Percentiles rank a stretch among this genome's conserved stretches.
Conservation (phyloP, 2,329 filamentous ascomycete genomes). For the Talaromyces sp. region DNA sequence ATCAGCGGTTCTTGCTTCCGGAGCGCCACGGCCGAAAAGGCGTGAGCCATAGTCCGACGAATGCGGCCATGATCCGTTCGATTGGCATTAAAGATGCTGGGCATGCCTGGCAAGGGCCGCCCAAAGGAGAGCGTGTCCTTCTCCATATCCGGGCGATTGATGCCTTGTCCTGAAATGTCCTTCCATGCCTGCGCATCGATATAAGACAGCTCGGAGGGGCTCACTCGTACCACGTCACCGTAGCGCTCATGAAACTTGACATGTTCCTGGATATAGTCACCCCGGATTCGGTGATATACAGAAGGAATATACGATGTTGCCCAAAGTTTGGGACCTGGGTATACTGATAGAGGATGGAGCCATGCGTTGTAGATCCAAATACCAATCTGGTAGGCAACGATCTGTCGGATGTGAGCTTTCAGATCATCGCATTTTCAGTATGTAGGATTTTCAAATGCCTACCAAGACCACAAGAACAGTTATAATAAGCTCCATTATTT, state of each 20-base stretch:
- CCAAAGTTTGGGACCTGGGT: background rate
- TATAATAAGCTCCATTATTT: background rate
- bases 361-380: background rate
- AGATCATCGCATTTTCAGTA: background rate
- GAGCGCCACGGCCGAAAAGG: background rate
- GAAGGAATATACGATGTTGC: background rate
- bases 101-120: background rate
- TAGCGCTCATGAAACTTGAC: background rate
- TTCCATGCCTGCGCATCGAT: background rate
- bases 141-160: background rate
- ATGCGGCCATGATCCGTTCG: background rate
- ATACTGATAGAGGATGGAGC: background rate
- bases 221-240: background rate
- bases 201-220: background rate
- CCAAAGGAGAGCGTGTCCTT: background rate
- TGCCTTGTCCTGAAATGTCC: background rate
- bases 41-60: constrained; percentile 9
- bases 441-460: too few species aligned
- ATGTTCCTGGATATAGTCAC: background rate
- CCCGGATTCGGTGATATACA: background rate
- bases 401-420: background rate
- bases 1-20: background rate
- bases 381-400: background rate
- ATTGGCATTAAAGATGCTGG: background rate
- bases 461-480: background rate